Evolutionary conservation across 2,329 filamentous ascomycete species (phyloP).

Genomic region (Claviceps arundinis): DNA sequence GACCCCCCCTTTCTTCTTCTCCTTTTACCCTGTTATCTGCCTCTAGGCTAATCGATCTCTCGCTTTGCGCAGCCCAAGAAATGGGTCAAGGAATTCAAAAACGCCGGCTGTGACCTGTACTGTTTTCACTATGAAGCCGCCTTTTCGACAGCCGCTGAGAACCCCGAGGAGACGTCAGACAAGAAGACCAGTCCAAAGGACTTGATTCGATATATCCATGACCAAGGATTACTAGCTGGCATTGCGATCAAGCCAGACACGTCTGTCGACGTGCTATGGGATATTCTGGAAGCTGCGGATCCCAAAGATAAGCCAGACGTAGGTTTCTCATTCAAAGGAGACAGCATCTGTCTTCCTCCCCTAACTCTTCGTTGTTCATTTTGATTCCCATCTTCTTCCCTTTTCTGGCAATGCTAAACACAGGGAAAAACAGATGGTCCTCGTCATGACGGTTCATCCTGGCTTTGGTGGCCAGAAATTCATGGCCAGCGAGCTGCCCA

Average conservation of each 20-base stretch:
- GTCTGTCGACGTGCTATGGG: slow-evolving; percentile 80
- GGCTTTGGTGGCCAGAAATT: slow-evolving; percentile 98
- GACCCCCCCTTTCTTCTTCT: background rate
- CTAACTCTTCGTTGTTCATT: background rate
- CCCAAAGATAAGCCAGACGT: slow-evolving; percentile 78
- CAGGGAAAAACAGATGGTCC: slow-evolving; percentile 61
- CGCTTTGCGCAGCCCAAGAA: slow-evolving; percentile 68
- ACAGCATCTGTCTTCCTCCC: background rate
- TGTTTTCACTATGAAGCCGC: slow-evolving; percentile 99
- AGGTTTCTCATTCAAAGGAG: slow-evolving; percentile 23
- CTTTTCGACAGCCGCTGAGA: slow-evolving; percentile 72
- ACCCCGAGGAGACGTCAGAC: slow-evolving; percentile 55
- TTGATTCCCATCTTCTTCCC: background rate
- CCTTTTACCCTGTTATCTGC: background rate
- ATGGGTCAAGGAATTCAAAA: slow-evolving; percentile 93
- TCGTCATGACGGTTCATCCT: slow-evolving; percentile 96
- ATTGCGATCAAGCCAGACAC: slow-evolving; percentile 94
- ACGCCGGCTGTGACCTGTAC: slow-evolving; percentile 93
- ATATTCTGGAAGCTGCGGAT: slow-evolving; percentile 63
- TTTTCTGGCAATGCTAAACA: background rate
- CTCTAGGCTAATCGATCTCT: background rate
- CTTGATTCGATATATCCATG: slow-evolving; percentile 82
- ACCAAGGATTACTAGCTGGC: slow-evolving; percentile 74
- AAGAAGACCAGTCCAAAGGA: slow-evolving; percentile 69
- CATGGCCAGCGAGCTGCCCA: slow-evolving; percentile 90